Base-by-base conservation (phyloP, 2,329 filamentous ascomycete species). In the Diaporthe aspalathi region DNA sequence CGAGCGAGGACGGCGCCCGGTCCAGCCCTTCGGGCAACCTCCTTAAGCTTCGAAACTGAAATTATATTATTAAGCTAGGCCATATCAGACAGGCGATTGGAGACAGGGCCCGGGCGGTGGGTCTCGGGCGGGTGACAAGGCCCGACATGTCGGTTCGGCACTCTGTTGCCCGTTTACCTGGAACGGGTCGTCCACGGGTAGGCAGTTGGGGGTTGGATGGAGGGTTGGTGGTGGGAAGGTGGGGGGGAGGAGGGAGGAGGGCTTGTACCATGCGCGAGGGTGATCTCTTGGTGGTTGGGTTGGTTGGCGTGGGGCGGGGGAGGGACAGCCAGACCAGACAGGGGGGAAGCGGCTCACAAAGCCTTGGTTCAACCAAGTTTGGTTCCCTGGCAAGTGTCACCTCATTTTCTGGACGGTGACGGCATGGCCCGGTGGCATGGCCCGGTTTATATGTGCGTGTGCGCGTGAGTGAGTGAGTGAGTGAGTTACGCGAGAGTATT, bases 71-170 rank as follows among this genome's bases (percentile, higher is more conserved):
- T 11, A 49, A 65, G 45, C 60, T 65, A 50, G 11, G 49, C 20
- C 27, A 49, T 38, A 27, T 47, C n/a, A 17, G 38, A n/a, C 24
- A 49, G 43, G 24, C 47, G 17, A 14, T 35, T 35, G 60, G 43
- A 20, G 50, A 49, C 27, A 50, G 16, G 45, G 45, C 60, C 45
- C 45, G 45, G 32, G 27, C 60, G 29, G 56, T 7, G 38, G 38
- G n/a, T 16, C n/a, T 8, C 16, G 35, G 35, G 29, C 45, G 60
- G 45, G 29, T 17, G 60, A 49, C 20, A 50, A 50, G 60, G 60
- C 60, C 60, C 60, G 60, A 65, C 43, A 49, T 32, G 16, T 50
- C 60, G 60, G 60, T 65, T 50, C 60, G 60, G 60, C 20, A 65
- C 60, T 50, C 60, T 50, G 56, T 14, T 35, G 60, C 27, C 60